These are phyloP conservation scores for Microbotryum silenes-acaulis DNA, from an alignment of 1,284 basidiomycete species.

Conservation along the genomic window DNA sequence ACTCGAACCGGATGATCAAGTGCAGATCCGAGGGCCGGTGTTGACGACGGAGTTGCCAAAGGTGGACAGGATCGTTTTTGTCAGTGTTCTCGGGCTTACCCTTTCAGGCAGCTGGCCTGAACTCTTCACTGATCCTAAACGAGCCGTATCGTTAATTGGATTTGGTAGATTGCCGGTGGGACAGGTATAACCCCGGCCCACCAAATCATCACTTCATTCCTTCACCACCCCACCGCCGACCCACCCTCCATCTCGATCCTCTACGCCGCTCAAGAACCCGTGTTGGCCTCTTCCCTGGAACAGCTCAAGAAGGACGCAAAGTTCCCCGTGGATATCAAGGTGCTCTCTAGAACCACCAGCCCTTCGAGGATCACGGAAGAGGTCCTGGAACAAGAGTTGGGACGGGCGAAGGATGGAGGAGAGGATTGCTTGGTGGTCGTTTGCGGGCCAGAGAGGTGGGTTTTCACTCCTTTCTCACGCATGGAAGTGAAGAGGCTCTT, in stretches of 20 bases:
- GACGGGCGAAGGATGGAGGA: conserved; percentile 17
- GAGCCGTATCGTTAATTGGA: not conserved
- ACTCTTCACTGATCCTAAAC: not conserved
- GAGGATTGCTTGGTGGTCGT: conserved; percentile 40
- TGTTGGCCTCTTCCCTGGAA: conserved; percentile 48
- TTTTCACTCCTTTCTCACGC: not conserved
- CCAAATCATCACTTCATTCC: conserved; percentile 42
- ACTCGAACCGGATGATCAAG: conserved; percentile 55
- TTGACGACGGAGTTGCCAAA: conserved; percentile 62
- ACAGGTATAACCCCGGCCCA: conserved; percentile 74
- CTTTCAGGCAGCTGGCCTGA: not conserved
- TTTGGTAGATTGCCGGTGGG: conserved; percentile 64
- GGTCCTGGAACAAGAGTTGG: conserved; percentile 45
- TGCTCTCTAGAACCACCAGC: not conserved
- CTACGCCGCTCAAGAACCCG: conserved; percentile 55
- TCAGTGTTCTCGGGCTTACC: conserved; percentile 39
- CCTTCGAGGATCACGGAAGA: not conserved
- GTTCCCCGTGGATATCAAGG: conserved; percentile 55
- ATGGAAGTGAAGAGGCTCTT: not conserved
- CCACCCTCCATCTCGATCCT: conserved; percentile 50
- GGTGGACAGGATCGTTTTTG: conserved; percentile 61
- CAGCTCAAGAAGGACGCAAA: conserved; percentile 51
- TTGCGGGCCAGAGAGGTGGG: conserved; percentile 62
- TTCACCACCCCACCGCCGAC: conserved; percentile 2
- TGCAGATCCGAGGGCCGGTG: conserved; percentile 70